A percentile compares a stretch with the other conserved stretches of the same genome.
Conservation (phyloP, 1,139 yeast genomes). For the Debaryomyces fabryi region DNA sequence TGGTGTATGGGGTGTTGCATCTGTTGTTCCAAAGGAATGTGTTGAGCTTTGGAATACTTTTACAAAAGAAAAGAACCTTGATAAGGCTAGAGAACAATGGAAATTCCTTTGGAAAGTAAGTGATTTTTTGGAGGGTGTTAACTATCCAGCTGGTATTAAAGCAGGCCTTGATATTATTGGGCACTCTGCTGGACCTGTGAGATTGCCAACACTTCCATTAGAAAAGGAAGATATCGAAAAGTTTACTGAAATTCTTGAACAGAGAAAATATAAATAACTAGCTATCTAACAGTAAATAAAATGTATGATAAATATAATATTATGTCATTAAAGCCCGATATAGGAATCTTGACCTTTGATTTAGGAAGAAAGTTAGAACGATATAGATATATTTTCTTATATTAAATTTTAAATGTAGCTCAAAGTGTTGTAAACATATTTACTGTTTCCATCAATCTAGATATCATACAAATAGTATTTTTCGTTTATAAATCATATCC, state of each 20-base stretch:
- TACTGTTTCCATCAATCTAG: too few species aligned
- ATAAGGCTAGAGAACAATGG: conserved; percentile 20
- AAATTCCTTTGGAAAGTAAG: conserved; percentile 18
- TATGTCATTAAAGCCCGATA: too few species aligned
- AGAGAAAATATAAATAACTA: conserved; percentile 15
- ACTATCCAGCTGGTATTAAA: conserved; percentile 20
- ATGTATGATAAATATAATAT: too few species aligned
- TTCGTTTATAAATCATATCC: too few species aligned
- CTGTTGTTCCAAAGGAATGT: conserved; percentile 19
- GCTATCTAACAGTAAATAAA: too few species aligned
- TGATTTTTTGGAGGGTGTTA: conserved; percentile 16
- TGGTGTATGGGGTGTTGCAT: conserved; percentile 19
- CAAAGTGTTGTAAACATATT: too few species aligned
- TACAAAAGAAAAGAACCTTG: conserved; percentile 13
- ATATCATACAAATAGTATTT: too few species aligned
- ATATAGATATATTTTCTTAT: too few species aligned
- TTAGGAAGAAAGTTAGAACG: too few species aligned
- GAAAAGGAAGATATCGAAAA: conserved; percentile 14
- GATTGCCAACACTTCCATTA: conserved; percentile 18
- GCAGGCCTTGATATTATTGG: conserved; percentile 19
- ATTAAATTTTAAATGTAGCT: too few species aligned
- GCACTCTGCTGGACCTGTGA: conserved; percentile 17
- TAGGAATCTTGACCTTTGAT: too few species aligned
- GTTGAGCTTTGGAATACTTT: conserved; percentile 18
- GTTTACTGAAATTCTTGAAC: conserved; percentile 13